These are phyloP conservation scores for Chalaropsis ovoidea DNA, from an alignment of 2,329 filamentous ascomycete species.

Conservation along the genomic window DNA sequence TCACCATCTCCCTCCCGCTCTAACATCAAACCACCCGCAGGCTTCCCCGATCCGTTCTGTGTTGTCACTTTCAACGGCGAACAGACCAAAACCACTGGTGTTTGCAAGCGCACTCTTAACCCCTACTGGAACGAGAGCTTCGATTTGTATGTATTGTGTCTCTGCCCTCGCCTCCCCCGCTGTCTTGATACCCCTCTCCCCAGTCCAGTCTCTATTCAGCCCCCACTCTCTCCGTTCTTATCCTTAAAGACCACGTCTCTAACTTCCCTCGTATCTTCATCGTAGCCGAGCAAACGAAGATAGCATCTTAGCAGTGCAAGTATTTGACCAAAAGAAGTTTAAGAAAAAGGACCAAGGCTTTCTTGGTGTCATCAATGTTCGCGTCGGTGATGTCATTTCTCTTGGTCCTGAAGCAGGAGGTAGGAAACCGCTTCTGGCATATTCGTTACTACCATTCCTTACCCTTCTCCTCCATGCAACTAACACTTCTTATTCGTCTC, in stretches of 20 bases:
- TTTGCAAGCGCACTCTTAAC: constrained; percentile 94
- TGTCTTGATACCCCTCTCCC: neutral
- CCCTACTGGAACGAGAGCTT: constrained; percentile 99
- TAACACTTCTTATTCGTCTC: neutral
- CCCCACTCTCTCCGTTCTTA: too few relatives aligned
- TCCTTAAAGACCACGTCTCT: neutral
- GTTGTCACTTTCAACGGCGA: constrained; percentile 95
- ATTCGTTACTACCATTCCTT: too few relatives aligned
- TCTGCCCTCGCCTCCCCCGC: constrained; percentile 3
- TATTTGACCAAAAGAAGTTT: constrained; percentile 99
- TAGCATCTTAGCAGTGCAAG: constrained; percentile 92
- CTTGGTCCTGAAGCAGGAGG: constrained; percentile 82
- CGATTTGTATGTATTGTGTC: constrained; percentile 63
- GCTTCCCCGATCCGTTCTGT: constrained; percentile 94
- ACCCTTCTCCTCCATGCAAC: constrained; percentile 1
- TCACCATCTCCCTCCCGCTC: neutral
- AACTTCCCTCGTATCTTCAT: constrained; percentile 17
- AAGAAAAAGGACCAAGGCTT: constrained; percentile 99
- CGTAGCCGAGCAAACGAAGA: constrained; percentile 83
- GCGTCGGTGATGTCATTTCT: constrained; percentile 89
- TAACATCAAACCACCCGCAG: constrained; percentile 38
- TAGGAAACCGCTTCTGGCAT: constrained; percentile 35
- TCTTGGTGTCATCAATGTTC: constrained; percentile 92
- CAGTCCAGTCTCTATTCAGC: too few relatives aligned
- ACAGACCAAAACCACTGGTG: constrained; percentile 94